phyloP scores from a whole-genome alignment of 768 basidiomycete genomes.

The Glaciozyma antarctica region DNA sequence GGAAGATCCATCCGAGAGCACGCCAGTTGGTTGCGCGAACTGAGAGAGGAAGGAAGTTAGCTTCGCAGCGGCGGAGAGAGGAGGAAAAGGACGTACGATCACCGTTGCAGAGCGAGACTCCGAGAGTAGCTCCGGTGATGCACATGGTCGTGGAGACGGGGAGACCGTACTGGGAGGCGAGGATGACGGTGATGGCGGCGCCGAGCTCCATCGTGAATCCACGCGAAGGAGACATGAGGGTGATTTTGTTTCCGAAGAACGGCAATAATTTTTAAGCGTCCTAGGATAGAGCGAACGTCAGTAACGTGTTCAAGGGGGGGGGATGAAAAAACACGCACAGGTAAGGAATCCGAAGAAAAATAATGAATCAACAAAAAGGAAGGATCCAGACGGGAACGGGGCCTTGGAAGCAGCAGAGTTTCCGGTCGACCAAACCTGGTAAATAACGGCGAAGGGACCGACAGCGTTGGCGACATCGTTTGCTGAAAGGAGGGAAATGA shows the following conservation, averaged over 20 bases:
- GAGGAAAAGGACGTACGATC: conserved; percentile 17
- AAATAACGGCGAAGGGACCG: conserved; percentile 42
- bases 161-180: conserved; percentile 40
- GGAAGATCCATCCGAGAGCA: conserved; percentile 34
- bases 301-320: no score
- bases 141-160: conserved; percentile 43
- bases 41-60: conserved; percentile 18
- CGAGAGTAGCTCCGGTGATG: conserved; percentile 40
- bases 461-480: conserved; percentile 42
- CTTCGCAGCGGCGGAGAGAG: not conserved
- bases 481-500: conserved; percentile 40
- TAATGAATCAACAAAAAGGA: conserved; percentile 35
- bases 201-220: conserved; percentile 46
- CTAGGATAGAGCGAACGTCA: no score
- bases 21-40: conserved; percentile 19
- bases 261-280: conserved; percentile 42
- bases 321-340: conserved; percentile 1
- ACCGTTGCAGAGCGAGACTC: conserved; percentile 40
- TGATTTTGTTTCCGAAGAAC: conserved; percentile 40
- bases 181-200: conserved; percentile 35
- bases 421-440: conserved; percentile 39
- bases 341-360: conserved; percentile 39
- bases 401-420: conserved; percentile 35
- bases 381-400: conserved; percentile 42
- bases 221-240: conserved; percentile 43